Base-by-base conservation (phyloP, 2,329 filamentous ascomycete species). In the Epichloe bromicola region DNA sequence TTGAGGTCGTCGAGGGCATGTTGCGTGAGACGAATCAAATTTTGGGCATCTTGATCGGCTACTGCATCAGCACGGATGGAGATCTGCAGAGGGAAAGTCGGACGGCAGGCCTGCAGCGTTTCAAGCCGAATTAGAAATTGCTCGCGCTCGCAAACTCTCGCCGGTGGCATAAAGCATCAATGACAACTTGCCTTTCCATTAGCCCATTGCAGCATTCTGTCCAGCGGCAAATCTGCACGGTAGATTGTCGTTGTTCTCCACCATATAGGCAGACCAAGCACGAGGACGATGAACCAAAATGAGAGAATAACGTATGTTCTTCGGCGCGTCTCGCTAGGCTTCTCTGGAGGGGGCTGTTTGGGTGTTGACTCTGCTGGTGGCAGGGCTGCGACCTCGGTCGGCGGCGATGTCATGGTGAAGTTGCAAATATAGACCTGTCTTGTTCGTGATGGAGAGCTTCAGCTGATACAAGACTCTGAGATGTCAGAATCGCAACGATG, bases 231-330 rank as follows among this genome's bases (percentile, higher is more conserved):
- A 43, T 82, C 77, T 12, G 91, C 90, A 51, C 93, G 80, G 66
- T 95, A 90, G 51, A 97, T 95, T 0, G 86, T 85, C 4, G 93
- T 98, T 0, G 93, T 97, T 66, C 82, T 83, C 82, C 88, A 94
- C 93, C 93, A 98, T 78, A 95, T 84, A 52, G 93, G 93, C 57
- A 98, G 67, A 3, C 93, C 93, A 5, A 98, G 70, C 33, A 85
- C 77, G 6, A 95, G 65, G 6, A 95, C 87, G 38, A 97, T 81
- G 5, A 82, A 72, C 93, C 93, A 98, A 67, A 96, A 97, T 8
- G 91, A 91, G 55, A 86, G 66, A 55, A 98, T 82, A 48, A 97
- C 85, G 55, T 75, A 74, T 46, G 80, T 79, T 50, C 93, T 83
- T 52, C 84, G 79, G 62, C 78, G 79, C 48, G 84, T 73, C 56